A percentile compares a stretch with the other conserved stretches of the same genome.
phyloP scores from a whole-genome alignment of 495 filamentous ascomycete genomes.

The Parathielavia appendiculata region DNA sequence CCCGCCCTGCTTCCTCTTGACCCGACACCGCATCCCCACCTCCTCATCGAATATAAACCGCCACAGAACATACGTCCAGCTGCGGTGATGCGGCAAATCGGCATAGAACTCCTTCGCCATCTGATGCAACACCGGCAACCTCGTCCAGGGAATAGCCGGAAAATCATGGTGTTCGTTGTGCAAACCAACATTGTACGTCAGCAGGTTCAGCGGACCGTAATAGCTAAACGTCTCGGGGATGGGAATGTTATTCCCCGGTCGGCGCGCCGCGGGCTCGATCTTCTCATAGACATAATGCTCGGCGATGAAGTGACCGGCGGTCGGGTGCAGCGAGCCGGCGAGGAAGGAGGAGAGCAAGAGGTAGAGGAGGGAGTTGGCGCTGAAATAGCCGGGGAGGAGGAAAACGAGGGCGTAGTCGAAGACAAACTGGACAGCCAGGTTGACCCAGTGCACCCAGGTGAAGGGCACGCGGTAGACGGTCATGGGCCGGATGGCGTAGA shows the following conservation, averaged over 20 bases:
- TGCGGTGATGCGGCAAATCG: slow-evolving; percentile 76
- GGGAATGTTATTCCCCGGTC: slow-evolving; percentile 54
- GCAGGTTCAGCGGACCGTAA: slow-evolving; percentile 85
- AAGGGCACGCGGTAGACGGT: slow-evolving; percentile 85
- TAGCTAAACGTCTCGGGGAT: slow-evolving; percentile 97
- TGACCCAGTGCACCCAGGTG: slow-evolving; percentile 77
- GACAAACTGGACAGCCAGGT: slow-evolving; percentile 65
- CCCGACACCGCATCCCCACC: slow-evolving; percentile 83
- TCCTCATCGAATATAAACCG: slow-evolving; percentile 86
- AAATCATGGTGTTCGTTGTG: slow-evolving; percentile 99
- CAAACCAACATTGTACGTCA: slow-evolving; percentile 94
- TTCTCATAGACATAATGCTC: slow-evolving; percentile 97
- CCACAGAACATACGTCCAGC: slow-evolving; percentile 92
- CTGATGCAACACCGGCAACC: slow-evolving; percentile 63
- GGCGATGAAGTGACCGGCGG: slow-evolving; percentile 96
- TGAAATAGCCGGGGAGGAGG: slow-evolving; percentile 37
- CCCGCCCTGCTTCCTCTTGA: slow-evolving; percentile 82
- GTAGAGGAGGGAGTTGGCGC: slow-evolving; percentile 64
- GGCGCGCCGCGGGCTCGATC: slow-evolving; percentile 50
- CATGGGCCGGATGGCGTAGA: slow-evolving; percentile 98
- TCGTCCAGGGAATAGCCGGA: slow-evolving; percentile 92
- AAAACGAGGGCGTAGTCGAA: slow-evolving; percentile 71
- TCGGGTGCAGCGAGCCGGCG: slow-evolving; percentile 88
- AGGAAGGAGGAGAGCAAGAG: slow-evolving; percentile 83
- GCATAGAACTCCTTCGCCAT: slow-evolving; percentile 93